These are phyloP conservation scores for Pholiota microspora DNA, from an alignment of 768 basidiomycete species.

Conservation along the genomic window DNA sequence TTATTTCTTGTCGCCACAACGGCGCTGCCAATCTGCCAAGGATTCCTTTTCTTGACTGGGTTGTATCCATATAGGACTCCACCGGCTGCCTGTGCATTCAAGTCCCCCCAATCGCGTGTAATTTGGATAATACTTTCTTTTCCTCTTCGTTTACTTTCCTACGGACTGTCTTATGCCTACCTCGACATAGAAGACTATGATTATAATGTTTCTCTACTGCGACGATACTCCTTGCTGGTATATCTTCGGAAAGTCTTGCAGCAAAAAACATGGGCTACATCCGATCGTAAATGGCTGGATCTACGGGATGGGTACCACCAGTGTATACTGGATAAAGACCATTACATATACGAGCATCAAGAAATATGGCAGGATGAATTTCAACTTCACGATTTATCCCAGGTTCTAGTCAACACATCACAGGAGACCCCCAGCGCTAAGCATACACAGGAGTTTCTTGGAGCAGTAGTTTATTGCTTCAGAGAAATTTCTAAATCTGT, in stretches of 20 bases:
- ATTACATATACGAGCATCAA: neutral
- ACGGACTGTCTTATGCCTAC: neutral
- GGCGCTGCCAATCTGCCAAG: constrained; percentile 9
- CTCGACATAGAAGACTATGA: neutral
- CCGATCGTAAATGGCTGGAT: neutral
- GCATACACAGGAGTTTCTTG: constrained; percentile 7
- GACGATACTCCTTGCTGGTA: neutral
- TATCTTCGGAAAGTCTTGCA: neutral
- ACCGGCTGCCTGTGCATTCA: constrained; percentile 15
- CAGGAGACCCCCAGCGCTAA: constrained; percentile 2
- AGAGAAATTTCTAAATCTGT: constrained; percentile 10
- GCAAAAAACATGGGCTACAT: neutral
- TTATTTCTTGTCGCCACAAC: constrained; percentile 13
- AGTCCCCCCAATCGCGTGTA: constrained; percentile 16
- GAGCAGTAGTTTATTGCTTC: constrained; percentile 16
- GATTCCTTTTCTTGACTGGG: neutral
- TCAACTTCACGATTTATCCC: constrained; percentile 14
- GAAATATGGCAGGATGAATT: neutral
- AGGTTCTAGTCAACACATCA: constrained; percentile 5
- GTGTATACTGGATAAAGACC: neutral
- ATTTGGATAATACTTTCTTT: neutral
- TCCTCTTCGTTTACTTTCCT: neutral
- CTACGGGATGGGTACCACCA: constrained; percentile 3
- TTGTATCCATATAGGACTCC: neutral
- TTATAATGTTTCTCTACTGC: neutral